phyloP scores from a whole-genome alignment of 106 monocot genomes.

The Vanilla planifolia region DNA sequence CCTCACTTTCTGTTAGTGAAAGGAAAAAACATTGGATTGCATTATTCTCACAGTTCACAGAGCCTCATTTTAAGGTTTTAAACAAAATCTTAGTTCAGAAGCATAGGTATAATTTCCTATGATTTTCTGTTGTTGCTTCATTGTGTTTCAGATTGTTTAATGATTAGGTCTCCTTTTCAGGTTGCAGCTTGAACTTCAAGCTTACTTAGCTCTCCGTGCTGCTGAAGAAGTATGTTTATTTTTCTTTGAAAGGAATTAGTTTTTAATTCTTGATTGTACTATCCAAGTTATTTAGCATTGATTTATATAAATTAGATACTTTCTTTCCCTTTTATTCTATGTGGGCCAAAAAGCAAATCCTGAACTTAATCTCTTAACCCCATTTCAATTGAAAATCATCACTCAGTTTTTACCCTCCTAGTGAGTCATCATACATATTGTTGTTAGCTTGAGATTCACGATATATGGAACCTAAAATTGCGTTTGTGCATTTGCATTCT shows the following conservation, averaged over 20 bases:
- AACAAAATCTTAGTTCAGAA: conserved; percentile 62
- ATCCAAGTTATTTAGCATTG: too few species aligned
- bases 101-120: conserved; percentile 35
- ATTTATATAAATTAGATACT: too few species aligned
- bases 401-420: too few species aligned
- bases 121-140: not conserved
- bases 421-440: too few species aligned
- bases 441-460: too few species aligned
- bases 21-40: conserved; percentile 66
- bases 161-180: conserved; percentile 23
- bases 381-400: too few species aligned
- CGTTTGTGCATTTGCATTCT: too few species aligned
- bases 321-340: too few species aligned
- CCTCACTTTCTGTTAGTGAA: conserved; percentile 56
- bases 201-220: conserved; percentile 52
- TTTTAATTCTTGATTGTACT: not conserved
- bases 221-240: conserved; percentile 47
- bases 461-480: too few species aligned
- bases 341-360: too few species aligned
- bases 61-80: conserved; percentile 56
- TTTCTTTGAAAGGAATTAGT: not conserved
- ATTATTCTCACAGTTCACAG: conserved; percentile 58
- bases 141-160: not conserved
- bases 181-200: conserved; percentile 68
- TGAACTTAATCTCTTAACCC: too few species aligned